phyloP scores from a whole-genome alignment of 2,329 filamentous ascomycete genomes.

The Xylariaceae sp. region DNA sequence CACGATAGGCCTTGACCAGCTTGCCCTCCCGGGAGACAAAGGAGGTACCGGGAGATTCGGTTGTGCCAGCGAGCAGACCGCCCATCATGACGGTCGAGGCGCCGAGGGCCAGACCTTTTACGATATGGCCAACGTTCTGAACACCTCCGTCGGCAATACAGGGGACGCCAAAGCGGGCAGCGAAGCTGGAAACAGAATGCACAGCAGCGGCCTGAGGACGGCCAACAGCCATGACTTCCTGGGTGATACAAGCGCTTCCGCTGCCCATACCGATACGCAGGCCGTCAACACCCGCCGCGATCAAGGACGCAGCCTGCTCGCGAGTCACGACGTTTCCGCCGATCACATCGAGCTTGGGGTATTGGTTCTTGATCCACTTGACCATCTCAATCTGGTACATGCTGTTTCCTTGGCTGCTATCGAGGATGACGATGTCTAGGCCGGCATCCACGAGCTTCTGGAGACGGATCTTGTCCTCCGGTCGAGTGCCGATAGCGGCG shows the following conservation, averaged over 20 bases:
- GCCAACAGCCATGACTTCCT: constrained; percentile 99
- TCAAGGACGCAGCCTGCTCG: constrained; percentile 87
- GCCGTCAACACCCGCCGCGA: constrained; percentile 91
- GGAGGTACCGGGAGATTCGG: constrained; percentile 93
- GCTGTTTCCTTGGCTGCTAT: constrained; percentile 96
- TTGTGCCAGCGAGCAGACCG: constrained; percentile 91
- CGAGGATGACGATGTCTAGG: constrained; percentile 89
- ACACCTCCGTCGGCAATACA: constrained; percentile 98
- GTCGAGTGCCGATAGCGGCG: constrained; percentile 90
- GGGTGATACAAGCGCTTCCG: constrained; percentile 95
- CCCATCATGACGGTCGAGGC: constrained; percentile 99
- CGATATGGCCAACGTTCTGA: constrained; percentile 97
- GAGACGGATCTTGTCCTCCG: constrained; percentile 84
- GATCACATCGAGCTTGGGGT: constrained; percentile 85
- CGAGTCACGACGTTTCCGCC: constrained; percentile 97
- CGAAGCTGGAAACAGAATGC: constrained; percentile 83
- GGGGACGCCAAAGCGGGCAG: constrained; percentile 87
- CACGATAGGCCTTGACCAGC: constrained; percentile 97
- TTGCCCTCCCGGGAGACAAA: constrained; percentile 95
- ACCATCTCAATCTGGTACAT: constrained; percentile 99
- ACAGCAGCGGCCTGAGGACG: constrained; percentile 93
- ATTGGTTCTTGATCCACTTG: constrained; percentile 86
- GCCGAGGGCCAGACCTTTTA: constrained; percentile 93
- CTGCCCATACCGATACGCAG: constrained; percentile 98
- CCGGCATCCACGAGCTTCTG: constrained; percentile 88